Evolutionary conservation across 2,329 filamentous ascomycete species (phyloP).

Genomic region (Penicillium griseofulvum): DNA sequence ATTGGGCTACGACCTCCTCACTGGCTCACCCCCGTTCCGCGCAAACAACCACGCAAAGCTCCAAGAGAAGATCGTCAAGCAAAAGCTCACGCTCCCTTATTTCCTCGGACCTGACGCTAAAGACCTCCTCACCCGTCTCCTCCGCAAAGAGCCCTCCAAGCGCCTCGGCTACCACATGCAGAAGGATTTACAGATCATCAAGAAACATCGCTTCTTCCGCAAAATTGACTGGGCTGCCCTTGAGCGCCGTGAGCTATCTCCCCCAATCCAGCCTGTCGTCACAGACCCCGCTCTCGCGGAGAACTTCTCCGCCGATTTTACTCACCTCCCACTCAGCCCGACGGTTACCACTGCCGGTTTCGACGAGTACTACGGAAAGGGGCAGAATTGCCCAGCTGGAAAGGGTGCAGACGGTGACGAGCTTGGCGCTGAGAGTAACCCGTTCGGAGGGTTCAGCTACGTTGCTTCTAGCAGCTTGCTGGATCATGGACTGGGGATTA

Average conservation of each 20-base stretch:
- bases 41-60: constrained; percentile 92
- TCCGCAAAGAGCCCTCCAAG: constrained; percentile 90
- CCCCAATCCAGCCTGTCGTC: constrained; percentile 89
- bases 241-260: constrained; percentile 76
- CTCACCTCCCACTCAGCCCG: constrained; percentile 76
- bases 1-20: constrained; percentile 87
- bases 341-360: constrained; percentile 46
- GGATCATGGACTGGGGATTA: constrained; percentile 37
- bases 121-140: constrained; percentile 82
- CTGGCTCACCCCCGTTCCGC: constrained; percentile 84
- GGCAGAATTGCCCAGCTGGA: constrained; percentile 19
- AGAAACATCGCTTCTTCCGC: constrained; percentile 92
- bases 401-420: constrained; percentile 5
- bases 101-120: constrained; percentile 90
- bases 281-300: constrained; percentile 94
- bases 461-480: constrained; percentile 49
- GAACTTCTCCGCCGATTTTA: constrained; percentile 95
- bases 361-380: constrained; percentile 27
- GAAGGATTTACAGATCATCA: constrained; percentile 80
- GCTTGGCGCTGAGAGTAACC: constrained; percentile 34
- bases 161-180: constrained; percentile 84
- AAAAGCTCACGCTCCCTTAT: constrained; percentile 85
- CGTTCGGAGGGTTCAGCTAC: constrained; percentile 51
- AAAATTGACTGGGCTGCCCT: constrained; percentile 94
- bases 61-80: constrained; percentile 90